Evolutionary conservation across 176 grass and related monocot species (phyloP).

Genomic region (bread wheat (Triticum aestivum)): IWGSC_CS_RefSeq_v2.1 NC_057807.1:211906100-211906599

Average conservation of each 20-base stretch:
- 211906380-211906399: background rate
- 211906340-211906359: background rate
- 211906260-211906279: too few species aligned
- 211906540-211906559: background rate
- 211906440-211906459: background rate
- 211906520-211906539: slow-evolving; percentile 6
- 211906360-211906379: too few species aligned
- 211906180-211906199: background rate
- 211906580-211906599: slow-evolving; percentile 70
- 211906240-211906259: background rate
- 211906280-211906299: too few species aligned
- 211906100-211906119: slow-evolving; percentile 12
- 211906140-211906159: background rate
- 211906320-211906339: background rate
- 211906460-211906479: background rate
- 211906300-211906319: background rate
- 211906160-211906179: background rate
- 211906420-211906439: background rate
- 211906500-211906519: background rate
- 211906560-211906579: slow-evolving; percentile 21
- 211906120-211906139: background rate
- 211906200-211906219: background rate
- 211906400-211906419: too few species aligned
- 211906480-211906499: background rate
- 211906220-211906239: background rate